A percentile compares a stretch with the other conserved stretches of the same genome.
phyloP scores from a whole-genome alignment of 169 alveolate species.

The Plasmodium relictum region DNA sequence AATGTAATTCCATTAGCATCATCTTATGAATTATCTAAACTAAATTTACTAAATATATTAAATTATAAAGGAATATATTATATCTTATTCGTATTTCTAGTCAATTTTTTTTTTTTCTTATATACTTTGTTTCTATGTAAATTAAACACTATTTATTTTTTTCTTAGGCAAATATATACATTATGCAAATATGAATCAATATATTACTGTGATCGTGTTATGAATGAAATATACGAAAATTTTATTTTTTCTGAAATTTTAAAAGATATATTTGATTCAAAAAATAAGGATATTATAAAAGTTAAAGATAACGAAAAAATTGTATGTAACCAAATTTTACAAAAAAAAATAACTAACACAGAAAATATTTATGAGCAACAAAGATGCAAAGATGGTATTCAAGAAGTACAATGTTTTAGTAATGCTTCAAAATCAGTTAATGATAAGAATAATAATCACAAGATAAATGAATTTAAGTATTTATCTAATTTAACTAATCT shows the following conservation, averaged over 20 bases:
- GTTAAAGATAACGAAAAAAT: not conserved
- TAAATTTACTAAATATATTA: slow-evolving; percentile 42
- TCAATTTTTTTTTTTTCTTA: slow-evolving; percentile 44
- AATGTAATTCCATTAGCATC: slow-evolving; percentile 68
- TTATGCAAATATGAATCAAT: slow-evolving; percentile 70
- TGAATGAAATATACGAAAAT: slow-evolving; percentile 71
- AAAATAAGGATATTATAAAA: slow-evolving; percentile 1
- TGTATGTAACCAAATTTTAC: not conserved
- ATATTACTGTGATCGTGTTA: slow-evolving; percentile 66
- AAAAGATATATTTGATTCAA: slow-evolving; percentile 5
- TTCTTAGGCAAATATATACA: slow-evolving; percentile 62
- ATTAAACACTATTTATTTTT: slow-evolving; percentile 43
- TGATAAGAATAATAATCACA: too few species aligned
- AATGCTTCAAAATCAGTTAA: too few species aligned
- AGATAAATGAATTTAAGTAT: too few species aligned
- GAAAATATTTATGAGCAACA: not conserved
- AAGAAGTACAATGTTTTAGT: too few species aligned
- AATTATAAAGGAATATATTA: slow-evolving; percentile 66
- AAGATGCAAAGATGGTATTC: not conserved
- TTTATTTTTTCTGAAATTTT: slow-evolving; percentile 40
- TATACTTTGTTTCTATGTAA: slow-evolving; percentile 43
- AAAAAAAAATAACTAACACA: not conserved
- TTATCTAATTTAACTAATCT: too few species aligned
- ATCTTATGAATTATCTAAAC: slow-evolving; percentile 52
- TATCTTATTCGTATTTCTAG: slow-evolving; percentile 48